Conservation (phyloP, 2,329 filamentous ascomycete genomes). For the Trichoderma atroviride region DNA sequence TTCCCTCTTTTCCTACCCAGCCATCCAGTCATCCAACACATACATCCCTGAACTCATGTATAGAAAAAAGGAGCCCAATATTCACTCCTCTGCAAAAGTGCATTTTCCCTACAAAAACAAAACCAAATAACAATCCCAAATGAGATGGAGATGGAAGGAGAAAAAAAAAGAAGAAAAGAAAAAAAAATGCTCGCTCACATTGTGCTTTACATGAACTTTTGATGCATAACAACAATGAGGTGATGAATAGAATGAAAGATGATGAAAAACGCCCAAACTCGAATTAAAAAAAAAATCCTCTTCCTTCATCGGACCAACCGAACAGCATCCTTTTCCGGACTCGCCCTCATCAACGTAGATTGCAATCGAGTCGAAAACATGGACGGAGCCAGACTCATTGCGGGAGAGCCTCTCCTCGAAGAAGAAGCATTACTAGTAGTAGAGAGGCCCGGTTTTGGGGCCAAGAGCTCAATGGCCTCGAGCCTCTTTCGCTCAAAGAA, state of each 20-base stretch:
- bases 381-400: slow-evolving; percentile 31
- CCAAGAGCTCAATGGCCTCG: slow-evolving; percentile 49
- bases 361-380: slow-evolving; percentile 28
- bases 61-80: neutral
- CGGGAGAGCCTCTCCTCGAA: slow-evolving; percentile 38
- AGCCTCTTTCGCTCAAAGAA: slow-evolving; percentile 53
- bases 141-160: neutral
- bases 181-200: neutral
- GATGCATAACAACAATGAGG: neutral
- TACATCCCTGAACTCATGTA: slow-evolving; percentile 6
- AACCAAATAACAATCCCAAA: neutral
- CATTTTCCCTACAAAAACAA: neutral
- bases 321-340: slow-evolving; percentile 32
- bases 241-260: neutral
- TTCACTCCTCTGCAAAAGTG: neutral
- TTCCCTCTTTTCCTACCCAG: neutral
- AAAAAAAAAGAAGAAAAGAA: neutral
- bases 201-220: slow-evolving; percentile 13
- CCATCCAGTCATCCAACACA: slow-evolving; percentile 7
- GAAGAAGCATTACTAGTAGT: slow-evolving; percentile 19
- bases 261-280: neutral
- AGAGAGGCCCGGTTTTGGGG: slow-evolving; percentile 32
- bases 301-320: slow-evolving; percentile 23
- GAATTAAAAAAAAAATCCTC: neutral
- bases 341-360: slow-evolving; percentile 30